These are phyloP conservation scores for Huntiella decipiens DNA, from an alignment of 2,329 filamentous ascomycete species.

Conservation along the genomic window DNA sequence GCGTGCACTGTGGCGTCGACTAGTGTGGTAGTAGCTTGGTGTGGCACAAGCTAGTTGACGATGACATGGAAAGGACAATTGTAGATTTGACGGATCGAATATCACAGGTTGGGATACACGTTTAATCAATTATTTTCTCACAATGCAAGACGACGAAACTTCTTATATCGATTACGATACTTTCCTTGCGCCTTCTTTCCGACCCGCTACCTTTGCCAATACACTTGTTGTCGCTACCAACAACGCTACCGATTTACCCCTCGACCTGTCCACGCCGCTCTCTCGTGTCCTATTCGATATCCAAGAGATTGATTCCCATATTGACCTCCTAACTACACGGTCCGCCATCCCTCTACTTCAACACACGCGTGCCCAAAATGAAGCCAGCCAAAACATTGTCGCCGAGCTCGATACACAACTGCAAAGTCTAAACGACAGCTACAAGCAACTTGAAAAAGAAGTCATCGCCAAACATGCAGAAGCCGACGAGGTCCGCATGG, in stretches of 20 bases:
- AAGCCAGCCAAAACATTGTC: conserved; percentile 53
- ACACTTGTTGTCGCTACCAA: conserved; percentile 76
- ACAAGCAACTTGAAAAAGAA: conserved; percentile 68
- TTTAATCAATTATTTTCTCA: background rate
- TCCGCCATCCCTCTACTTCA: conserved; percentile 64
- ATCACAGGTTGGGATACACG: background rate
- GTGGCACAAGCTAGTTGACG: too few species aligned
- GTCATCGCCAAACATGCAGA: conserved; percentile 71
- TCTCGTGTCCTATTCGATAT: conserved; percentile 90
- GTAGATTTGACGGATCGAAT: too few species aligned
- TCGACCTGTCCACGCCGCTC: conserved; percentile 86
- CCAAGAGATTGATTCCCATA: conserved; percentile 91
- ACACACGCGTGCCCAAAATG: conserved; percentile 56
- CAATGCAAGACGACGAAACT: conserved; percentile 31
- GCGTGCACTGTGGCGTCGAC: too few species aligned
- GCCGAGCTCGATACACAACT: conserved; percentile 64
- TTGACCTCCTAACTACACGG: conserved; percentile 72
- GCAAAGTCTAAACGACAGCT: conserved; percentile 62
- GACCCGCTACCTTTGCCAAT: conserved; percentile 68
- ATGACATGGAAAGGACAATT: too few species aligned
- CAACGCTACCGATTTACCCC: conserved; percentile 70
- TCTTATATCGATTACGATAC: conserved; percentile 94
- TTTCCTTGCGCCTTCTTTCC: conserved; percentile 71
- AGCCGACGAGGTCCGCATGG: conserved; percentile 63
- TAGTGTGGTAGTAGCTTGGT: too few species aligned